Evolutionary conservation across 805 yeast species (phyloP).

Genomic region (Schizosaccharomyces cryophilus): DNA sequence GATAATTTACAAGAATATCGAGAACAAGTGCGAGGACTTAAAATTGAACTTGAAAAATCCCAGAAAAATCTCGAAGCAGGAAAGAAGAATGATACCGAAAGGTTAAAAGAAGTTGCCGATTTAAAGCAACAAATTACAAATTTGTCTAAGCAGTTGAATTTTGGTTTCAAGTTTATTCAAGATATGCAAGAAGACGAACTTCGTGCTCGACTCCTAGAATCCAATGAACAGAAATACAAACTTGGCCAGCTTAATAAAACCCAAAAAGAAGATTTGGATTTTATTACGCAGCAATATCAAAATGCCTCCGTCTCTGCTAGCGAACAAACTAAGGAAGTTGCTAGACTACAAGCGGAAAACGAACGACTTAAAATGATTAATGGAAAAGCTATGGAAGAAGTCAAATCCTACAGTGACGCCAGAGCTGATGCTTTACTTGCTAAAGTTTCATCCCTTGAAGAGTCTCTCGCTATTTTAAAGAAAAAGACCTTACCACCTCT

Average conservation of each 20-base stretch:
- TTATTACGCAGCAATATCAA: slow-evolving; percentile 6
- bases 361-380: slow-evolving; percentile 1
- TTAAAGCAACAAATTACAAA: neutral
- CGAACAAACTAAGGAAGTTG: slow-evolving; percentile 4
- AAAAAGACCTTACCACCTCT: neutral
- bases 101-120: neutral
- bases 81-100: neutral
- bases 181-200: neutral
- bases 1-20: neutral
- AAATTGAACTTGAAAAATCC: neutral
- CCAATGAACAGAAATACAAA: neutral
- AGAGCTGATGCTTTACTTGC: neutral
- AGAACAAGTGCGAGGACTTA: neutral
- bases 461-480: neutral
- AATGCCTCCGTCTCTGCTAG: slow-evolving; percentile 6
- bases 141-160: neutral
- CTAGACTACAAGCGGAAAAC: neutral
- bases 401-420: neutral
- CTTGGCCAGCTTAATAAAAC: slow-evolving; percentile 3
- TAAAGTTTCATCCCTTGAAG: neutral
- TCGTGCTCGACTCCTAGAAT: neutral
- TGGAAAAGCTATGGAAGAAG: neutral
- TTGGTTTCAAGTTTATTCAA: neutral
- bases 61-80: neutral
- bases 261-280: slow-evolving; percentile 4